Base-by-base conservation (phyloP, 2,329 filamentous ascomycete species). In the Plectosphaerella plurivora region DNA sequence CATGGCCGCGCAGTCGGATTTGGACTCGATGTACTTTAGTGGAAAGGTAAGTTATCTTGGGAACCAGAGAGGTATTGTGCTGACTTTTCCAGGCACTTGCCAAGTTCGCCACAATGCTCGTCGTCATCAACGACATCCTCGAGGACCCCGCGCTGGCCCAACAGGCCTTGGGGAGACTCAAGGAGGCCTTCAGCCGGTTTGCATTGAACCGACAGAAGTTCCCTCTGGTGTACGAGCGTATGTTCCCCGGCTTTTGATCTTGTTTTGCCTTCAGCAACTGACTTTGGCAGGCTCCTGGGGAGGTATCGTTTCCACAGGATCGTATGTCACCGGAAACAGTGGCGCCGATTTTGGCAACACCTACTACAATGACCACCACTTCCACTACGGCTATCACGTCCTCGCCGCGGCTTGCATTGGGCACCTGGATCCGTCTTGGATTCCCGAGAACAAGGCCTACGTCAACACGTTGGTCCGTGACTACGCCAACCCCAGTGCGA, bases 1-100 rank as follows among this genome's bases (percentile, higher is more conserved):
- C 64, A 89, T 97, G 68, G 68, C 75, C n/a, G 73, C 74, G 0
- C 86, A 94, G 63, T 83, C 84, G 5, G 82, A 94, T 57, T 74
- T 89, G 36, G 82, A 93, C 65, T 96, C 91, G 37, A 92, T 96
- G 84, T 97, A 97, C 69, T 97, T 87, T 68, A 89, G 88, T 60
- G 94, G 94, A 60, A 97, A 93, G 76, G 87, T 80, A 55, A 59
- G 68, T 55, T 8, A 68, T 12, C 28, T 10, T 12, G 3, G 28
- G 8, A 8, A 12, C 28, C 11, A 33, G 8, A 20, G 2, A 25
- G 18, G 2, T 35, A 24, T 46, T 12, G 7, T 5, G 6, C 28
- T 12, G 12, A 20, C 47, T 3, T 51, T 60, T 33, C 3, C 44
- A 84, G 82, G 82, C 84, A 1, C 71, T 94, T 16, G 87, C 85